Percentiles rank a stretch among this genome's conserved stretches.
phyloP scores from a whole-genome alignment of 2,329 filamentous ascomycete species.

The Neonectria coccinea region DNA sequence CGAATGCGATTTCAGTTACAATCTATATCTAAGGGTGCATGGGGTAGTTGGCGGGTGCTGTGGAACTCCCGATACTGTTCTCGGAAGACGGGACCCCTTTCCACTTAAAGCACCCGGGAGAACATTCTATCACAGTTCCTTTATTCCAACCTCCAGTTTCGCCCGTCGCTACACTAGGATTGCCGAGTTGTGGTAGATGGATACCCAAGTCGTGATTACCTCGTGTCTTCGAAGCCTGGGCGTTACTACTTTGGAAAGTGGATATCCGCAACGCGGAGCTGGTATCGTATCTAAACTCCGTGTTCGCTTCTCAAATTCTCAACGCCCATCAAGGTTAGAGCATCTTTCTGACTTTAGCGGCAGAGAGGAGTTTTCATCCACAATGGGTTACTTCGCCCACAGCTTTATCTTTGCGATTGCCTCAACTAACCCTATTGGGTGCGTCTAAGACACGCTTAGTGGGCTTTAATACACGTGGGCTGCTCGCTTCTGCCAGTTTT shows the following conservation, averaged over 20 bases:
- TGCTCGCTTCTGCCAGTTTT: conserved; percentile 25
- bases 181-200: too few relatives aligned
- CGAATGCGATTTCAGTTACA: too few relatives aligned
- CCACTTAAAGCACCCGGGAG: too few relatives aligned
- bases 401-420: conserved; percentile 26
- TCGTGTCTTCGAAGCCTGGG: too few relatives aligned
- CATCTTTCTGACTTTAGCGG: background rate
- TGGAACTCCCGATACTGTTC: too few relatives aligned
- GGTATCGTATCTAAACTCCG: background rate
- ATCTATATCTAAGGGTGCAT: too few relatives aligned
- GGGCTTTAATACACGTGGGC: conserved; percentile 18
- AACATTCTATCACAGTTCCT: too few relatives aligned
- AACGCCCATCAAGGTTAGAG: background rate
- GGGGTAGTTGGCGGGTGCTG: too few relatives aligned
- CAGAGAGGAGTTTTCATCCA: conserved; percentile 24
- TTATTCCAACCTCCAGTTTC: too few relatives aligned
- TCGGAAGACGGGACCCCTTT: too few relatives aligned
- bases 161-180: too few relatives aligned
- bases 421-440: conserved; percentile 40
- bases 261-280: background rate
- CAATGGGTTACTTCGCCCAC: conserved; percentile 39
- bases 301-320: background rate
- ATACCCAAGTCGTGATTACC: too few relatives aligned
- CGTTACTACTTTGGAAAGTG: background rate
- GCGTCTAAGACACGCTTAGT: conserved; percentile 31